A percentile compares a stretch with the other conserved stretches of the same genome.
These are phyloP conservation scores for Fusarium nurragi DNA, from an alignment of 2,329 filamentous ascomycete genomes.

Conservation along the genomic window DNA sequence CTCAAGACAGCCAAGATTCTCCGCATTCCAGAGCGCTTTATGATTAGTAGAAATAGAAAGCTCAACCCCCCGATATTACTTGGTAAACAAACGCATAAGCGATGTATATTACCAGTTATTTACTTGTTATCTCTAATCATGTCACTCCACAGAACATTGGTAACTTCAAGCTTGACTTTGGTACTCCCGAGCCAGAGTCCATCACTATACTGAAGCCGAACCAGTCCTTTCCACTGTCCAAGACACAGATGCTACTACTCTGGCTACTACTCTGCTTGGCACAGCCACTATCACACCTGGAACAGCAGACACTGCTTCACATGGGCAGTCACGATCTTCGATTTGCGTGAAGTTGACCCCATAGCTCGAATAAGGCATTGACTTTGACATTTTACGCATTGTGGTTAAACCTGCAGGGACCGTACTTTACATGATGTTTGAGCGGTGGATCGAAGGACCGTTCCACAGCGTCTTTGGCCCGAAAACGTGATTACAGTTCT, in stretches of 20 bases:
- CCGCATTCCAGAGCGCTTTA: too few species aligned
- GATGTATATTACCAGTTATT: too few species aligned
- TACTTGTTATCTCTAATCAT: conserved; percentile 28
- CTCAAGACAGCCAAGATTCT: too few species aligned
- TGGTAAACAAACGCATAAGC: too few species aligned
- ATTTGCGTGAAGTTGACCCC: too few species aligned
- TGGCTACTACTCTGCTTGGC: background rate
- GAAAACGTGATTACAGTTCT: background rate
- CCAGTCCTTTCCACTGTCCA: background rate
- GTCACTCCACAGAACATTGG: conserved; percentile 17
- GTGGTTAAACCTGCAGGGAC: background rate
- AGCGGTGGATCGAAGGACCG: background rate
- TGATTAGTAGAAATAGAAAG: too few species aligned
- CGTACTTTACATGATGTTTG: background rate
- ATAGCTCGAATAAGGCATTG: too few species aligned
- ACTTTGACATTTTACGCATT: too few species aligned
- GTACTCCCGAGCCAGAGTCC: background rate
- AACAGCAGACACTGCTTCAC: background rate
- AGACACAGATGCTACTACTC: too few species aligned
- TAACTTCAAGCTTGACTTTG: conserved; percentile 11
- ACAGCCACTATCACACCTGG: background rate
- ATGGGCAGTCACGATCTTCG: too few species aligned
- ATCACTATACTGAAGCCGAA: background rate
- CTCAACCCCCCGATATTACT: too few species aligned
- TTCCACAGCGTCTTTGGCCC: background rate